Base-by-base conservation (phyloP, 331 rosid species). In the Saraca asoca region DNA sequence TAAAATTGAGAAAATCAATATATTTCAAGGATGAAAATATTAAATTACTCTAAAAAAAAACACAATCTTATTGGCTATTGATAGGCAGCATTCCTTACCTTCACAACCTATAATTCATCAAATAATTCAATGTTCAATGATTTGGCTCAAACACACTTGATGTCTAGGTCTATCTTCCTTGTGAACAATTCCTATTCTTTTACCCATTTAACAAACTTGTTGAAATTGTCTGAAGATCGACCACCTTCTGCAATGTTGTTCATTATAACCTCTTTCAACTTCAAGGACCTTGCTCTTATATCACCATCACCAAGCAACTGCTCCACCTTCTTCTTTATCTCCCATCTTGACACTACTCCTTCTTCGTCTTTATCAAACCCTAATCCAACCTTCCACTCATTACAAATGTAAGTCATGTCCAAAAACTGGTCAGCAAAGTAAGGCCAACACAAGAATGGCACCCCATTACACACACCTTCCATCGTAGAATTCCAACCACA, bases 401-500 rank as follows among this genome's bases (percentile, higher is more conserved):
- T 78, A 56, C 80, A 75, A 8, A 66, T 55, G 16, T 59, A 70
- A 64, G 64, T 42, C 60, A 65, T 71, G 3, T 75, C 54, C 1
- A 79, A 19, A 34, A 79, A 54, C 15, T 79, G 84, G n/a, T 79
- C 78, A 5, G 75, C 11, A 39, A 39, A 39, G 7, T 39, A 39
- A 7, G 43, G 43, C 43, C 43, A 39, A 39, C 7, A 39, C 43
- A 39, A 39, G 43, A 39, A 39, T 39, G 43, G 43, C 43, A 39
- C 11, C 43, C 43, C 43, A 39, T 39, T 5, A 39, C 11, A 39
- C 43, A 39, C 8, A 55, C 81, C 81, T 64, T 80, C 85, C 0
- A 72, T 41, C 6, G 76, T 76, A 0, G 85, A 80, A 48, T 80
- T 80, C 85, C 85, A 80, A 14, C 81, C 85, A 10, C 85, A 80